Percentiles rank a stretch among this genome's conserved stretches.
These are phyloP conservation scores for Aureobasidium sp. DNA, from an alignment of 2,329 filamentous ascomycete species.

Conservation along the genomic window DNA sequence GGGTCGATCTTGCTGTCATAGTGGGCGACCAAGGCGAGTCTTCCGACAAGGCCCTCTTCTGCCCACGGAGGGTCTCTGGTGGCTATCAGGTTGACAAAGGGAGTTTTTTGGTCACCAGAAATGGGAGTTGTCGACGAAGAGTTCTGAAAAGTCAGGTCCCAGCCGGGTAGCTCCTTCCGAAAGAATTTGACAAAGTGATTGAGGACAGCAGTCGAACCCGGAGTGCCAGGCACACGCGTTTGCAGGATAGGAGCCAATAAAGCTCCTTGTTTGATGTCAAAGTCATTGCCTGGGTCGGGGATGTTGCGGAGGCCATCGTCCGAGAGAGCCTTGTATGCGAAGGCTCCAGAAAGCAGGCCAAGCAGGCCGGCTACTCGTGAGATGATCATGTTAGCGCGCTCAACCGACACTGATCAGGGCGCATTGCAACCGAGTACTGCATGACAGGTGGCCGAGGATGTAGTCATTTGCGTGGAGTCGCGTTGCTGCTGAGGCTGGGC, in stretches of 20 bases:
- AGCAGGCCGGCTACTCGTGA: slow-evolving; percentile 24
- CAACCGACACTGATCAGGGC: slow-evolving; percentile 16
- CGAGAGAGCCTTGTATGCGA: slow-evolving; percentile 57
- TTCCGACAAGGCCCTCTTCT: slow-evolving; percentile 63
- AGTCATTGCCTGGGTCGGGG: slow-evolving; percentile 58
- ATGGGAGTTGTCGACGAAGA: slow-evolving; percentile 77
- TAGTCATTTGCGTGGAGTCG: neutral
- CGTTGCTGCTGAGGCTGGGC: neutral
- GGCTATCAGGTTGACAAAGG: slow-evolving; percentile 82
- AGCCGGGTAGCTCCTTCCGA: slow-evolving; percentile 61
- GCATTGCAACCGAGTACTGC: neutral
- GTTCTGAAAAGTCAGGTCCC: slow-evolving; percentile 80
- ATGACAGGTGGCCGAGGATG: neutral
- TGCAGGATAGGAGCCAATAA: slow-evolving; percentile 81
- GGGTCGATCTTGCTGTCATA: slow-evolving; percentile 82
- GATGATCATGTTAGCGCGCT: slow-evolving; percentile 18
- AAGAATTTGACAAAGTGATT: slow-evolving; percentile 84
- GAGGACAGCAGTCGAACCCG: slow-evolving; percentile 64
- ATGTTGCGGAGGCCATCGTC: slow-evolving; percentile 66
- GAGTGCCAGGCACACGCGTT: slow-evolving; percentile 80
- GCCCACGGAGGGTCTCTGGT: slow-evolving; percentile 83
- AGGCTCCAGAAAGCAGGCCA: slow-evolving; percentile 25
- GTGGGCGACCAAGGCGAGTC: slow-evolving; percentile 84
- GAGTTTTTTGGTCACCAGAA: slow-evolving; percentile 61
- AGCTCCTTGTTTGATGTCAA: slow-evolving; percentile 67